Evolutionary conservation across 768 basidiomycete genomes (phyloP), one percentile per base, ranked within the genome.

Genomic region (Leccinum boreale): DNA sequence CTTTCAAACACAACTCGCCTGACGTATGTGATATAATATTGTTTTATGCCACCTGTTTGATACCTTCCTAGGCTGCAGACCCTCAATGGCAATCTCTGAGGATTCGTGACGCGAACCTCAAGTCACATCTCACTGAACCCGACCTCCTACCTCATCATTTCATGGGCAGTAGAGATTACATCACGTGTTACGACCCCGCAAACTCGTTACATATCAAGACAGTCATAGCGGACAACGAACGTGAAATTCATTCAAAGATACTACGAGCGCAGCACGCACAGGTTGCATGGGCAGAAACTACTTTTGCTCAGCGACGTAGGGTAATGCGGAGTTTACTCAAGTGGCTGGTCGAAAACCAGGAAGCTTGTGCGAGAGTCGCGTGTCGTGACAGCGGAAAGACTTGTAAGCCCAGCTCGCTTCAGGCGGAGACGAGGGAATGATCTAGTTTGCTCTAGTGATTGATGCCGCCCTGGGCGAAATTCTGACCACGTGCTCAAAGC

Each of bases 321-420:
- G 90, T 99, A 44, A 77, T 98, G 67, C 78, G 92, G 51, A 95
- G 91, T 66, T 69, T 99, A 59, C 78, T 94, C 67, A 90, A 90
- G 62, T 99, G 96, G 96, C 78, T 96, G 5, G 86, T 98, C 33
- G 86, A 90, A 61, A 94, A 98, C 66, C 90, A 94, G 75, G 89
- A 94, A 53, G 74, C 77, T 23, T 92, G 94, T 61, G 92, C 92
- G 31, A 80, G 87, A 44, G 89, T 96, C 26, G 92, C 92, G 23
- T 93, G 92, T 69, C 80, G 96, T 31, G 96, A 99, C 72, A 93
- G 93, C 0, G 96, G 96, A 44, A 99, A 98, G 80, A 98, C 95
- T 26, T 75, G 92, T 92, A 65, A 72, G 89, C 81, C 29, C 47
- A 44, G 12, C 3, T 11, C 5, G 0, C 28, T 56, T 50, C 29